Percentiles rank a stretch among this genome's conserved stretches.
Conservation (phyloP, 176 grass and related monocot species). For the Zea mays region DNA sequence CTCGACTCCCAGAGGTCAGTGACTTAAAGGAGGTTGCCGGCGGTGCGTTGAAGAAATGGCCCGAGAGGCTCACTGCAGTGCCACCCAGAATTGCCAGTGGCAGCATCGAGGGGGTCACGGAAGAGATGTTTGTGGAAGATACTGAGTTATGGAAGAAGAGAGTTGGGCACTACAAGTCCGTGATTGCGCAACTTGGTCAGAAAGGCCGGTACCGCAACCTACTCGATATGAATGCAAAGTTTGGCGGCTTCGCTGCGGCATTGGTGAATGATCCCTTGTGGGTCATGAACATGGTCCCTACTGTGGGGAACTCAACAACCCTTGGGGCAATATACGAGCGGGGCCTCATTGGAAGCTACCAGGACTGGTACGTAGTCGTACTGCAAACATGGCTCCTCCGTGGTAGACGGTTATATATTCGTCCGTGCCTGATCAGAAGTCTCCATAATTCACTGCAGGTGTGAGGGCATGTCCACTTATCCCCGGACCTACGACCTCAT, state of each 20-base stretch:
- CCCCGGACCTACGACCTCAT: slow-evolving; percentile 94
- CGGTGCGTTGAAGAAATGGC: slow-evolving; percentile 81
- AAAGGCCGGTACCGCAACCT: slow-evolving; percentile 87
- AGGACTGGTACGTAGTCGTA: slow-evolving; percentile 70
- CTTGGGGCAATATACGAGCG: slow-evolving; percentile 91
- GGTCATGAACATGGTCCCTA: slow-evolving; percentile 93
- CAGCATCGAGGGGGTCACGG: slow-evolving; percentile 63
- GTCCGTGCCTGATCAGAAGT: slow-evolving; percentile 8
- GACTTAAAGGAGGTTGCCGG: slow-evolving; percentile 66
- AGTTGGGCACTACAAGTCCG: slow-evolving; percentile 71
- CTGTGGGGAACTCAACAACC: slow-evolving; percentile 53
- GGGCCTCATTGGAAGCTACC: slow-evolving; percentile 91
- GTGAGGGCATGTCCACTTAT: slow-evolving; percentile 91
- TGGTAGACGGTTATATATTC: neutral
- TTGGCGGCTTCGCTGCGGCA: slow-evolving; percentile 81
- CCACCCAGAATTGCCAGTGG: slow-evolving; percentile 77
- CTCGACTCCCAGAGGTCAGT: slow-evolving; percentile 59
- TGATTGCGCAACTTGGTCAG: slow-evolving; percentile 61
- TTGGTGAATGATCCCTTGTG: slow-evolving; percentile 72
- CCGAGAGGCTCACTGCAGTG: slow-evolving; percentile 65
- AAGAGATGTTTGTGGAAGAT: slow-evolving; percentile 65
- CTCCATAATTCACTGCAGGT: slow-evolving; percentile 51
- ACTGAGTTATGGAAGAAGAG: slow-evolving; percentile 76
- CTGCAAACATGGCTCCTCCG: neutral
- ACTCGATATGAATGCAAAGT: slow-evolving; percentile 82